Base-by-base conservation (phyloP, 1,284 basidiomycete species). In the Porogramme epimiltina region DNA sequence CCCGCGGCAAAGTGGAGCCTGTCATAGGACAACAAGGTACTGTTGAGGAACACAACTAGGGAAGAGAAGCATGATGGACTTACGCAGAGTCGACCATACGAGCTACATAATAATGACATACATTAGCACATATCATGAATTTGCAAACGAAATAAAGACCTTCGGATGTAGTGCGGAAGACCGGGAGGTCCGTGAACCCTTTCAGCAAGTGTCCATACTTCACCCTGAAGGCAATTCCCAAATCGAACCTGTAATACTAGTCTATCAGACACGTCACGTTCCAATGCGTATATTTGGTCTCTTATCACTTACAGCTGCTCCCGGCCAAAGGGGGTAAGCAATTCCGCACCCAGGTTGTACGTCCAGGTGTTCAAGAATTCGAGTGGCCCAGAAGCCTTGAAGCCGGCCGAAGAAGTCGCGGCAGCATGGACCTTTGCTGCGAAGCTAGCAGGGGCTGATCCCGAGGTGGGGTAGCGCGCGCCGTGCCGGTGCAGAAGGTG, bases 131-230 rank as follows among this genome's bases (percentile, higher is more conserved):
- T 1, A 3, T 18, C 13, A 6, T 4, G 16, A 28, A 19, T 18
- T 10, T 4, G 19, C n/a, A n/a, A n/a, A n/a, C n/a, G 13, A 5
- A 9, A 18, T 16, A 28, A n/a, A 24, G 38, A 77, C 76, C 71
- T 69, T 80, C 69, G 2, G 78, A 79, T 3, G 78, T 84, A 0
- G 84, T 85, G 18, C 86, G 78, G 65, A 83, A 83, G 8, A 87
- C 82, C 36, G 81, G 80, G 18, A 81, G 68, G 22, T 72, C 66
- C 15, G 63, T 69, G 61, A 83, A 80, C 38, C 71, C 74, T 57
- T 84, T 80, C 20, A 86, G 66, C 5, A 86, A 67, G 20, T 74
- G 66, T 49, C 83, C 85, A 60, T 85, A 87, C 65, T 81, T 78
- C 19, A 80, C 67, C 33, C 78, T 70, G 53, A 78, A 76, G 2